Conservation (phyloP, 257 asterid genomes). For the Euphrasia confusa region DNA sequence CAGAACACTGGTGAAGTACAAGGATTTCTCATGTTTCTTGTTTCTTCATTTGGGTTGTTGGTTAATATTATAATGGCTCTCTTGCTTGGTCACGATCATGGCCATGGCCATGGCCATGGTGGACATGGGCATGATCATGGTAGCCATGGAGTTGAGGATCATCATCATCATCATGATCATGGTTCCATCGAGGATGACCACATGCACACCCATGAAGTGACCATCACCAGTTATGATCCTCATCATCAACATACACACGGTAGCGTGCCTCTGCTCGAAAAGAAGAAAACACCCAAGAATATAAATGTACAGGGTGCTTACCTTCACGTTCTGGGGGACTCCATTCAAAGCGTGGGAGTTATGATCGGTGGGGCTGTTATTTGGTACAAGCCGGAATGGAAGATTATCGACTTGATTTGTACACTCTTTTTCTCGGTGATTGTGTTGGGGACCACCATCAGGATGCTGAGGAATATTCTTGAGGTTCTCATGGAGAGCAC, state of each 20-base stretch:
- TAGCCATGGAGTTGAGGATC: slow-evolving; percentile 23
- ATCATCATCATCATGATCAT: slow-evolving; percentile 36
- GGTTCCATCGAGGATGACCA: slow-evolving; percentile 38
- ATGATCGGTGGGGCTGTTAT: slow-evolving; percentile 89
- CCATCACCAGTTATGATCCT: slow-evolving; percentile 38
- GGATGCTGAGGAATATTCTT: slow-evolving; percentile 69
- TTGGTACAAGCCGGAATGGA: slow-evolving; percentile 91
- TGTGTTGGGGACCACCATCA: slow-evolving; percentile 65
- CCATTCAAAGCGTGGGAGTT: slow-evolving; percentile 84
- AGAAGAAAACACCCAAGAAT: slow-evolving; percentile 45
- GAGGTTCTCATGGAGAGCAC: slow-evolving; percentile 98
- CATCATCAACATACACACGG: slow-evolving; percentile 33
- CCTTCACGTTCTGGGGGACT: slow-evolving; percentile 88
- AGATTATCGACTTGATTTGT: slow-evolving; percentile 73
- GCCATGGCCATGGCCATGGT: slow-evolving; percentile 52
- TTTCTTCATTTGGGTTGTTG: slow-evolving; percentile 73
- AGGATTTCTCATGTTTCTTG: slow-evolving; percentile 79
- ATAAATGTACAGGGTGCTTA: slow-evolving; percentile 94
- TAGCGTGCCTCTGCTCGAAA: slow-evolving; percentile 43
- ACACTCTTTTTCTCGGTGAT: slow-evolving; percentile 67
- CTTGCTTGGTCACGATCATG: slow-evolving; percentile 80
- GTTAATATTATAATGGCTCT: slow-evolving; percentile 80
- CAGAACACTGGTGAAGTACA: slow-evolving; percentile 66
- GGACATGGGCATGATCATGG: slow-evolving; percentile 42
- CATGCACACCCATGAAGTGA: slow-evolving; percentile 42